A percentile compares a stretch with the other conserved stretches of the same genome.
These are phyloP conservation scores for Wickerhamiella pararugosa DNA, from an alignment of 1,139 yeast species.

Conservation along the genomic window DNA sequence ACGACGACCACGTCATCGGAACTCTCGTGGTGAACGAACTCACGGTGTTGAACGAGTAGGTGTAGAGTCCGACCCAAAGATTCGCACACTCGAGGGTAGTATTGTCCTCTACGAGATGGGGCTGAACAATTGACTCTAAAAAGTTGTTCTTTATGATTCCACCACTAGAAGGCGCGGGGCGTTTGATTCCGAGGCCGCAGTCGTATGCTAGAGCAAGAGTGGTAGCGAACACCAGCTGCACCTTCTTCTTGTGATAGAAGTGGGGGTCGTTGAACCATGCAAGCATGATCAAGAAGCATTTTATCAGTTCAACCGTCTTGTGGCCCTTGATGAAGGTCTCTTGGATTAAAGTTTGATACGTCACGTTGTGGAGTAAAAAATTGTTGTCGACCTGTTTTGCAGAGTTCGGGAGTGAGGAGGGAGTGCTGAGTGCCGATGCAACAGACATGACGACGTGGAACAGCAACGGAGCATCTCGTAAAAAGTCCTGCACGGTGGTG, in stretches of 20 bases:
- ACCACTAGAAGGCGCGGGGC: slow-evolving; percentile 3
- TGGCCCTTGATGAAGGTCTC: slow-evolving; percentile 60
- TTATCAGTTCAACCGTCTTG: slow-evolving; percentile 53
- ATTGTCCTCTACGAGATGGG: slow-evolving; percentile 25
- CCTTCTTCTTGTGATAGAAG: slow-evolving; percentile 60
- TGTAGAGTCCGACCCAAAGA: slow-evolving; percentile 22
- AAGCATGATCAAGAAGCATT: slow-evolving; percentile 44
- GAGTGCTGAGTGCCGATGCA: slow-evolving; percentile 29
- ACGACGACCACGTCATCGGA: slow-evolving; percentile 30
- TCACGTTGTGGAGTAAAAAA: slow-evolving; percentile 40
- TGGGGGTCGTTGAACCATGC: slow-evolving; percentile 81
- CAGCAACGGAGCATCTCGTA: slow-evolving; percentile 40
- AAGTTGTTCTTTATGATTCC: slow-evolving; percentile 8
- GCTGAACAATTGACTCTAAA: slow-evolving; percentile 24
- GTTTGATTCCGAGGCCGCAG: slow-evolving; percentile 43
- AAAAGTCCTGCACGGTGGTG: slow-evolving; percentile 33
- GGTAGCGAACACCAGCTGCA: slow-evolving; percentile 51
- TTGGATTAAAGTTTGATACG: slow-evolving; percentile 40
- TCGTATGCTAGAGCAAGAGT: slow-evolving; percentile 64
- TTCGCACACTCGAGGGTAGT: slow-evolving; percentile 24
- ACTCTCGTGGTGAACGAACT: slow-evolving; percentile 12
- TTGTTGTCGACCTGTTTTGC: slow-evolving; percentile 14
- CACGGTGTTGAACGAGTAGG: slow-evolving; percentile 21
- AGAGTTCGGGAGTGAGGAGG: slow-evolving; percentile 18
- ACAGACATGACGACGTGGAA: slow-evolving; percentile 53